These are phyloP conservation scores for Selenicereus undatus DNA, from an alignment of 148 eudicot species.

Conservation along the genomic window DNA sequence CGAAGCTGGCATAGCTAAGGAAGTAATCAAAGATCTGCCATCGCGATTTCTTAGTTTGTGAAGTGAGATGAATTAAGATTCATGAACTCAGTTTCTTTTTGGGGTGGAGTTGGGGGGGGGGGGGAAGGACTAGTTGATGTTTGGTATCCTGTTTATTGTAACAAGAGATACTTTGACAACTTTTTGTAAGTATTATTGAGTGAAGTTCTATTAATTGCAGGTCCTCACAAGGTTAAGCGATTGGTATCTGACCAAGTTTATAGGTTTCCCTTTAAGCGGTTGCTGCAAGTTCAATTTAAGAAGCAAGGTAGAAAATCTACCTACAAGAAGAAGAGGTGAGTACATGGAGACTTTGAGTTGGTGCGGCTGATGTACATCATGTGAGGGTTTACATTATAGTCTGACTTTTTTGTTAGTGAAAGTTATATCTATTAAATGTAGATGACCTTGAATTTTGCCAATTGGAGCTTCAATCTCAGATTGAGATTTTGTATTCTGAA, in stretches of 20 bases:
- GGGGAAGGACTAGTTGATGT: too few species aligned
- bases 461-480: neutral
- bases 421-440: neutral
- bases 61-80: too few species aligned
- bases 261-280: conserved; percentile 58
- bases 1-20: neutral
- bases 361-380: neutral
- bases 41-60: too few species aligned
- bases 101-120: too few species aligned
- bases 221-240: conserved; percentile 34
- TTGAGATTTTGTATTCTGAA: neutral
- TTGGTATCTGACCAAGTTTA: conserved; percentile 19
- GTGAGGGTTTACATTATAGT: conserved; percentile 11
- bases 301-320: conserved; percentile 38
- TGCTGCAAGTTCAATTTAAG: conserved; percentile 45
- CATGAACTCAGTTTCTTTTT: too few species aligned
- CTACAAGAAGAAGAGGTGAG: conserved; percentile 36
- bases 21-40: neutral
- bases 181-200: neutral
- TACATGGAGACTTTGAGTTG: conserved; percentile 4
- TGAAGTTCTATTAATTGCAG: conserved; percentile 35
- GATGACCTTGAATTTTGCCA: conserved; percentile 2
- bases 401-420: neutral
- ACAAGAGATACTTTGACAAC: neutral
- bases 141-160: conserved; percentile 5